These are phyloP conservation scores for Stachybotrys chartarum DNA, from an alignment of 2,329 filamentous ascomycete species.

Conservation along the genomic window DNA sequence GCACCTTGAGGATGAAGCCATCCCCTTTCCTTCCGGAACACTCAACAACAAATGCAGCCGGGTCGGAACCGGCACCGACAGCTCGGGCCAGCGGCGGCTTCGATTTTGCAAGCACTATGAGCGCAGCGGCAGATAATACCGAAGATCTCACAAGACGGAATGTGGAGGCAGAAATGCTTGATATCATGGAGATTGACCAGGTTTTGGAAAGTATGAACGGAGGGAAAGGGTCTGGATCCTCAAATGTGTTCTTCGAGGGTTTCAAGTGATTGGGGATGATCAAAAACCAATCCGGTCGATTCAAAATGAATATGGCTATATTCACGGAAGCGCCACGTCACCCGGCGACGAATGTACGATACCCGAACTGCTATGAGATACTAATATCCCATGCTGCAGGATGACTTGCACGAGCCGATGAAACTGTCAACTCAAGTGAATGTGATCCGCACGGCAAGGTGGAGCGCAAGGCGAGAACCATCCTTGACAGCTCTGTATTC, in stretches of 20 bases:
- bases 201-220: conserved; percentile 49
- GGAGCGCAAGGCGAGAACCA: conserved; percentile 69
- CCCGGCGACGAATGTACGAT: conserved; percentile 26
- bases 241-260: conserved; percentile 46
- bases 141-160: conserved; percentile 44
- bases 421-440: neutral
- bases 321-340: neutral
- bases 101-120: conserved; percentile 43
- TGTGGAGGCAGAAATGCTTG: conserved; percentile 54
- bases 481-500: conserved; percentile 72
- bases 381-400: conserved; percentile 3
- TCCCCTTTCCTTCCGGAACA: conserved; percentile 19
- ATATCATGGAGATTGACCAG: conserved; percentile 59
- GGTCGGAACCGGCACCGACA: conserved; percentile 12
- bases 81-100: conserved; percentile 31
- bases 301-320: conserved; percentile 6
- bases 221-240: conserved; percentile 35
- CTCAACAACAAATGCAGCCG: conserved; percentile 4
- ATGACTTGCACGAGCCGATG: conserved; percentile 2
- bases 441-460: conserved; percentile 60
- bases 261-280: conserved; percentile 17
- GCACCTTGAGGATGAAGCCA: conserved; percentile 24
- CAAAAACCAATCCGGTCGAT: conserved; percentile 9
- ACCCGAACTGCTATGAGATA: conserved; percentile 20
- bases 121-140: conserved; percentile 43